Evolutionary conservation across 108 stramenopile species (phyloP), one percentile per base, ranked within the genome.

Genomic region (Parietichytrium sp.): DNA sequence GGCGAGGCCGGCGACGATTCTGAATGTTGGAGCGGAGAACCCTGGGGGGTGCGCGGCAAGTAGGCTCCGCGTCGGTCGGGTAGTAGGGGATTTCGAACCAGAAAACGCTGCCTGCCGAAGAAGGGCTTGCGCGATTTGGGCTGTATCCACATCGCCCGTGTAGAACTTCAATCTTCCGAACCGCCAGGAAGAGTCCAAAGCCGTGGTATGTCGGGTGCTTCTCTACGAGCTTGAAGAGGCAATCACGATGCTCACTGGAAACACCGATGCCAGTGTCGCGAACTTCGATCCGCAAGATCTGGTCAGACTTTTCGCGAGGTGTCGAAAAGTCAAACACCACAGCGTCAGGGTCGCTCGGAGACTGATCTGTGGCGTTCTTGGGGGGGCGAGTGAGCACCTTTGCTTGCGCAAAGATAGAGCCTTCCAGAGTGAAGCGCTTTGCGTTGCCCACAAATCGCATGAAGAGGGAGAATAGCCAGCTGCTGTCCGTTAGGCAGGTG

Each of bases 241-340:
- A 55, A 2, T 80, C 72, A 29, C 81, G 54, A 23, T 85, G 50
- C 1, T 81, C 78, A 42, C 51, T 54, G 30, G 27, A 30, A 29
- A 92, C 90, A 16, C 91, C 91, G 18, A 85, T 81, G 7, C 91
- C 91, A 3, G 91, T 89, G 82, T 92, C 91, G 27, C 78, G 78
- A 49, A 78, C 13, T 25, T 78, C 78, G 15, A 78, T 23, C 7
- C 4, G 47, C 15, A 78, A 48, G 26, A 10, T 15, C 47, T 78
- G 48, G 7, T 48, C 12, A 10, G 23, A 25, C 54, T 54, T 13
- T 49, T 16, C 13, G 16, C 13, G 49, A 15, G 12, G 49, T 49
- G 49, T 16, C 16, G 12, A 15, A 15, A 12, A 12, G 49, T 49
- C 13, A 49, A 49, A 16, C 16, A 15, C 49, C 16, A 12, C 12